phyloP scores from a whole-genome alignment of 2,329 filamentous ascomycete genomes.

The Penicillium glabrum region DNA sequence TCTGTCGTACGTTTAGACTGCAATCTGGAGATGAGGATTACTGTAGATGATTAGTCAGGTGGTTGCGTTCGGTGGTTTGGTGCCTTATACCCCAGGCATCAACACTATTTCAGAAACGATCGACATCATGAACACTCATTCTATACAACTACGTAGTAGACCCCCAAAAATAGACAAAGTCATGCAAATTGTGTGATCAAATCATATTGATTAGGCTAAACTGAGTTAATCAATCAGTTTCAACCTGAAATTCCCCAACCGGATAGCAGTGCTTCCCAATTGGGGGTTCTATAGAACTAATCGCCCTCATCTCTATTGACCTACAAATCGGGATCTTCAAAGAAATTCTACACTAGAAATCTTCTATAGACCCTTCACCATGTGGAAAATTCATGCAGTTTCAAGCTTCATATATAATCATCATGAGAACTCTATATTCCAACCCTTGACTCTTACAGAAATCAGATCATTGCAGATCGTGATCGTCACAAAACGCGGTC shows the following conservation, averaged over 20 bases:
- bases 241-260: background rate
- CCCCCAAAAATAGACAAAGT: background rate
- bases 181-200: background rate
- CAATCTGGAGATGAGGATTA: background rate
- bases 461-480: background rate
- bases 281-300: background rate
- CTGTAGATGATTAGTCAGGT: background rate
- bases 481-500: background rate
- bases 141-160: background rate
- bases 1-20: too few species aligned
- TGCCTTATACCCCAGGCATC: background rate
- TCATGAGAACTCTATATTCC: background rate
- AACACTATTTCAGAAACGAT: background rate
- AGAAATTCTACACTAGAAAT: background rate
- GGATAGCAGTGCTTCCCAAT: background rate
- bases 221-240: background rate
- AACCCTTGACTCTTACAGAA: background rate
- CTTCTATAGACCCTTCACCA: background rate
- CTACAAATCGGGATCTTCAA: conserved; percentile 12
- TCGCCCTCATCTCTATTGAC: conserved; percentile 11
- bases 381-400: background rate
- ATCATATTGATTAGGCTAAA: background rate
- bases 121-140: background rate
- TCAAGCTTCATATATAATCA: background rate
- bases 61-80: background rate